phyloP scores from a whole-genome alignment of 495 filamentous ascomycete species.

The Penicillium taxi region DNA sequence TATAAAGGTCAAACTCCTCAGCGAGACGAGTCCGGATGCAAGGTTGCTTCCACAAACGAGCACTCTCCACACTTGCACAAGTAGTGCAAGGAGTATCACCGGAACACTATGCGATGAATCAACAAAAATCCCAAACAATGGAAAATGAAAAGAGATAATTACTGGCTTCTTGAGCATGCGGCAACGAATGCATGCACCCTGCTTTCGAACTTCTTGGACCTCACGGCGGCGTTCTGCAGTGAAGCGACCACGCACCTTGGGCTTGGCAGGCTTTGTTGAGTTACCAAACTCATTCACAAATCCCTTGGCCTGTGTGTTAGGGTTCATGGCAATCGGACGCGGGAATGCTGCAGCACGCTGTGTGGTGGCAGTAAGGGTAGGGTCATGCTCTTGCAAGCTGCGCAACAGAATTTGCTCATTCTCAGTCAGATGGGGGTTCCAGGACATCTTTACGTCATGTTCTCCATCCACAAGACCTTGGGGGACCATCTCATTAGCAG shows the following conservation, averaged over 20 bases:
- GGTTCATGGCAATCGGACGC: slow-evolving; percentile 49
- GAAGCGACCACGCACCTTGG: slow-evolving; percentile 61
- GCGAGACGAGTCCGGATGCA: slow-evolving; percentile 71
- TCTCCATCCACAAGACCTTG: slow-evolving; percentile 37
- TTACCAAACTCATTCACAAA: slow-evolving; percentile 51
- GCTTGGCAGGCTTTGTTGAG: slow-evolving; percentile 43
- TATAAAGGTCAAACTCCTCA: slow-evolving; percentile 65
- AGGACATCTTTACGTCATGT: slow-evolving; percentile 29
- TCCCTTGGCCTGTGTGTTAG: slow-evolving; percentile 45
- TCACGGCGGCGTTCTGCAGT: slow-evolving; percentile 60
- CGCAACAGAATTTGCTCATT: slow-evolving; percentile 42
- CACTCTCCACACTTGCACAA: slow-evolving; percentile 69
- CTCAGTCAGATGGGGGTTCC: slow-evolving; percentile 36
- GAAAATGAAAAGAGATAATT: slow-evolving; percentile 8
- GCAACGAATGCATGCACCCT: slow-evolving; percentile 79
- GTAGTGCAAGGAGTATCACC: slow-evolving; percentile 71
- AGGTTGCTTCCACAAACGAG: slow-evolving; percentile 70
- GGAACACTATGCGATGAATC: slow-evolving; percentile 47
- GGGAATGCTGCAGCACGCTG: slow-evolving; percentile 42
- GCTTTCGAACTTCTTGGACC: slow-evolving; percentile 71
- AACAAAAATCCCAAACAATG: slow-evolving; percentile 3
- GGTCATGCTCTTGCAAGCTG: slow-evolving; percentile 40
- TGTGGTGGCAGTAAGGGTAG: slow-evolving; percentile 37
- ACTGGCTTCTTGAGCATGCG: slow-evolving; percentile 77
- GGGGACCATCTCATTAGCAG: slow-evolving; percentile 43